These are phyloP conservation scores for Rhipidocladum racemiflorum DNA, from an alignment of 176 grass and related monocot species.

Conservation along the genomic window DNA sequence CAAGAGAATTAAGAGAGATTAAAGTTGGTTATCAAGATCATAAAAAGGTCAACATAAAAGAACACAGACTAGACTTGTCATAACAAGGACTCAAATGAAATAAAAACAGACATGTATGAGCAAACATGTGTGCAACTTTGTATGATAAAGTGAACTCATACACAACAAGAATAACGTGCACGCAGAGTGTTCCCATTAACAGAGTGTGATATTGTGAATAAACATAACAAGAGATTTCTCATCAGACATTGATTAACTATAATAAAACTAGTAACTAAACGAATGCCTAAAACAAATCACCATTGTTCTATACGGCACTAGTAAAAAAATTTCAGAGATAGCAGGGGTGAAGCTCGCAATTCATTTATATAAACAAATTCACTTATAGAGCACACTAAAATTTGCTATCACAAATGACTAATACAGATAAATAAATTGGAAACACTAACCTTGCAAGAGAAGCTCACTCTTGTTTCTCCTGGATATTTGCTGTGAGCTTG, in stretches of 20 bases:
- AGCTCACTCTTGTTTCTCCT: conserved; percentile 85
- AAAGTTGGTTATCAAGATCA: neutral
- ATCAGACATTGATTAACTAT: neutral
- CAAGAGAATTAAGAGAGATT: neutral
- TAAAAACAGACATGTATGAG: neutral
- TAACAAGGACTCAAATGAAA: neutral
- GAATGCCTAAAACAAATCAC: neutral
- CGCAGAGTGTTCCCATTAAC: neutral
- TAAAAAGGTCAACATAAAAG: neutral
- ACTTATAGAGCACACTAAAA: neutral
- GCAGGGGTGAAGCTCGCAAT: neutral
- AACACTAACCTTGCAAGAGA: conserved; percentile 75
- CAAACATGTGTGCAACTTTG: neutral
- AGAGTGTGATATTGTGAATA: neutral
- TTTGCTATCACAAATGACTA: neutral
- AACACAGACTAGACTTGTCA: neutral
- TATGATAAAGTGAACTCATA: conserved; percentile 8
- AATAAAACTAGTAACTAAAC: neutral
- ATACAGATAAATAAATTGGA: conserved; percentile 6
- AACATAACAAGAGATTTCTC: neutral
- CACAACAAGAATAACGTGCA: neutral
- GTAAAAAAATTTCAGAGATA: neutral
- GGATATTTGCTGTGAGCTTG: conserved; percentile 91
- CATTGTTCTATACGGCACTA: neutral
- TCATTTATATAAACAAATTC: neutral